Base-by-base conservation (phyloP, 2,329 filamentous ascomycete genomes). In the Pestalotiopsis sp. region DNA sequence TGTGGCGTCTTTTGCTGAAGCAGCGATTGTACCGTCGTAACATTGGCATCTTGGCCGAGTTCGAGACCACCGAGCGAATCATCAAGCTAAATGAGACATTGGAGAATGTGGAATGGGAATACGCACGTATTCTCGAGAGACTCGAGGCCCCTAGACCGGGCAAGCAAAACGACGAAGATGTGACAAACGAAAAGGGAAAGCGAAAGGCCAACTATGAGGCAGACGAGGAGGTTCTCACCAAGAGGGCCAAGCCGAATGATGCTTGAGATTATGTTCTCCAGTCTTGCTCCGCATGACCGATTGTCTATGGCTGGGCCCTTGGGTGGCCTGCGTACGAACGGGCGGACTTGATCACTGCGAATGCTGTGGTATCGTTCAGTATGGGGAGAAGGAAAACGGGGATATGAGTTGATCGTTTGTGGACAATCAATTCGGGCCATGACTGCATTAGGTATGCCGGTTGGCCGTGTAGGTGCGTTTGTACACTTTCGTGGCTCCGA, bases 1-100 rank as follows among this genome's bases (percentile, higher is more conserved):
- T 94, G 59, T 97, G 92, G 92, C 84, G 90, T 38, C 79, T 95
- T 27, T 84, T 93, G 57, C 89, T 91, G n/a, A 96, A 96, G 81
- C 88, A 93, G 74, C 84, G 94, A 45, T 83, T 97, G 4, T 94
- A 93, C 77, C 86, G 88, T 59, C 92, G 94, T 74, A 95, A 96
- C 76, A 87, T 86, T 68, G 91, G 95, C 73, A 81, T 87, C 2
- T 84, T 97, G 13, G 86, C 88, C 49, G 91, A 95, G 78, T 81
- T 95, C 56, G 92, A 94, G 67, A 82, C 84, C 4, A 78, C 82
- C 0, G 92, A 95, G 78, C 86, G 92, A 45, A 88, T 92, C 7
- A 87, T 92, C 68, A 94, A 92, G 83, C 83, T 97, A 3, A 88
- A 93, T 64, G 87, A 92, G 72, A 91, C 91, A 0, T 82, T 94